phyloP scores from a whole-genome alignment of 257 asterid species.

The Solanum pimpinellifolium region DNA sequence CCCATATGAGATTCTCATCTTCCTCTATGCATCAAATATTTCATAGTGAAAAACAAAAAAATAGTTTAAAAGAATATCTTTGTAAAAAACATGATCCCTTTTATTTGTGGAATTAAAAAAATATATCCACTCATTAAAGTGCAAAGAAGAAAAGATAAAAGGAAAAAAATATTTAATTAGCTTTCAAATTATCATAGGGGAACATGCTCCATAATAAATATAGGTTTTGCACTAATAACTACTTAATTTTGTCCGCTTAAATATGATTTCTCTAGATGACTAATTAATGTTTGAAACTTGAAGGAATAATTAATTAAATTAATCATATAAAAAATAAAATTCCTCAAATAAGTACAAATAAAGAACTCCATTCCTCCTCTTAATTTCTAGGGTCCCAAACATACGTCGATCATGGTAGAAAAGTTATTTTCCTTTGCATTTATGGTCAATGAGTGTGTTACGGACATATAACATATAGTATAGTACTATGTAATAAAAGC shows the following conservation, averaged over 20 bases:
- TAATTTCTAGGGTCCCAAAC: neutral
- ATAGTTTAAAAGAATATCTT: neutral
- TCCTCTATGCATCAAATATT: neutral
- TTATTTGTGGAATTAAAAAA: neutral
- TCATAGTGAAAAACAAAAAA: neutral
- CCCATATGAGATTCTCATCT: neutral
- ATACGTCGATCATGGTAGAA: neutral
- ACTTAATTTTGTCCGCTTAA: neutral
- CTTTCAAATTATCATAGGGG: neutral
- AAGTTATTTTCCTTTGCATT: neutral
- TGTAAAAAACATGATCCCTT: constrained; percentile 1
- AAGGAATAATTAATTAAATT: neutral
- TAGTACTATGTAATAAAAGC: neutral
- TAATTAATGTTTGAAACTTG: neutral
- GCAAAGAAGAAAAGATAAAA: neutral
- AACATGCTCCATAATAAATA: neutral
- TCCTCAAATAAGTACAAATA: neutral
- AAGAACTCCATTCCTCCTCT: neutral
- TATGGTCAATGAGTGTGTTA: neutral
- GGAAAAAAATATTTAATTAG: neutral
- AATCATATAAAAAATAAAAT: neutral
- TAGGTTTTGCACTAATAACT: neutral
- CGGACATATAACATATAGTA: neutral
- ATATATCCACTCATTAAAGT: neutral
- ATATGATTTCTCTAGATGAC: neutral